Evolutionary conservation across 805 yeast genomes (phyloP).

Genomic region (Nakazawaea populi): DNA sequence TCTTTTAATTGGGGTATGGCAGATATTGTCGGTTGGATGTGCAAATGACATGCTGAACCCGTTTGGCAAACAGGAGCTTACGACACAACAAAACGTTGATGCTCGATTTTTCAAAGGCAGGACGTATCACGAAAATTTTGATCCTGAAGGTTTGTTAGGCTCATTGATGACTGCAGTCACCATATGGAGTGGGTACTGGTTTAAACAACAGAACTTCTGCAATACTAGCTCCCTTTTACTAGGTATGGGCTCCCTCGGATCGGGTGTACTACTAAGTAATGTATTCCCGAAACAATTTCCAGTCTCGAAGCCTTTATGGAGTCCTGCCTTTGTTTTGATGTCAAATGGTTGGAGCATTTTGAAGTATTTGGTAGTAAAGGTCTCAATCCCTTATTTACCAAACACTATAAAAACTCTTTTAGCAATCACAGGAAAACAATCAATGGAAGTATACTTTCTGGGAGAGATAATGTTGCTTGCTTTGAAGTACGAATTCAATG

Average conservation of each 20-base stretch:
- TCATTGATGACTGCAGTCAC: conserved; percentile 26
- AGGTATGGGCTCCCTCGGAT: conserved; percentile 19
- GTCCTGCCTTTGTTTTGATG: conserved; percentile 25
- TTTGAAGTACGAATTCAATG: conserved; percentile 4
- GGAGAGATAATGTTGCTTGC: conserved; percentile 13
- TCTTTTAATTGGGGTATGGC: conserved; percentile 20
- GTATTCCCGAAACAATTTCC: conserved; percentile 24
- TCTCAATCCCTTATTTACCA: conserved; percentile 21
- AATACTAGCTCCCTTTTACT: conserved; percentile 16
- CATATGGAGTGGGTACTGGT: conserved; percentile 30
- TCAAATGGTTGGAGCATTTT: conserved; percentile 25
- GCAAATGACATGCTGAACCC: conserved; percentile 21
- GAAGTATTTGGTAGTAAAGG: conserved; percentile 19
- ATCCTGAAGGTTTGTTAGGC: conserved; percentile 32
- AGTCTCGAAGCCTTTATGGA: conserved; percentile 30
- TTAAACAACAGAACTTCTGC: conserved; percentile 14
- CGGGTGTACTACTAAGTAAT: conserved; percentile 20
- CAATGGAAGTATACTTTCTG: conserved; percentile 24
- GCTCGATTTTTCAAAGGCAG: conserved; percentile 14
- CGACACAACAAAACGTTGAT: conserved; percentile 28
- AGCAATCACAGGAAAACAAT: conserved; percentile 20
- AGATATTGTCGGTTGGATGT: conserved; percentile 16
- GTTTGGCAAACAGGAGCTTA: conserved; percentile 16
- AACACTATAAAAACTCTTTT: conserved; percentile 11
- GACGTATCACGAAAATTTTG: conserved; percentile 21